Base-by-base conservation (phyloP, 2,329 filamentous ascomycete species). In the Cercospora brassicicola region DNA sequence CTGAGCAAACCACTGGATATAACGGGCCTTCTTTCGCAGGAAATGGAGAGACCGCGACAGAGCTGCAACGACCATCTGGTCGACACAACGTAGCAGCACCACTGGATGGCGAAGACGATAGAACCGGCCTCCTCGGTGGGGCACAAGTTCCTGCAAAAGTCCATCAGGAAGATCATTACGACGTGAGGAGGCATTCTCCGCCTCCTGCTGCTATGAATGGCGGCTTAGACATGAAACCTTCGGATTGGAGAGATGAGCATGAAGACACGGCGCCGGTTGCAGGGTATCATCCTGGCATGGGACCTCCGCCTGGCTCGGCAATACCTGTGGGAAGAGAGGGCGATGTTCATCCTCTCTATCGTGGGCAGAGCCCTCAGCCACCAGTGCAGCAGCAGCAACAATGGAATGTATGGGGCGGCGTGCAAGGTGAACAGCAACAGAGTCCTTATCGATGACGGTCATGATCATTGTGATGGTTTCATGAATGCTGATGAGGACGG, bases 281-380 rank as follows among this genome's bases (percentile, higher is more conserved):
- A 5, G 72, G 68, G 4, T 74, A 72, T 65, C 74, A 76, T 67
- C 73, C 74, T 15, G 74, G 73, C 18, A 69, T 71, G 68, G 69
- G 66, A 7, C 70, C 69, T 20, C 62, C 66, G 10, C 68, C 64
- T 20, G 65, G 66, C 11, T 62, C 66, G 6, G 15, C 60, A 18
- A 65, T 69, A 7, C 18, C 69, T 9, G 45, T 60, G n/a, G 67
- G 65, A 2, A 53, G 63, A 18, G 62, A 62, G 39, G 68, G 67
- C n/a, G 55, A 57, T 9, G 62, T 73, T 7, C 71, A 73, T 59
- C 71, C 71, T 42, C 61, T 65, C 4, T 59, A 69, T 60, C 36
- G 68, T 51, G 68, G 65, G 31, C 57, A 65, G 15, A 64, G 48
- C 28, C 67, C 67, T n/a, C 63, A 61, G 36, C 64, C 59, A 9